Base-by-base conservation (phyloP, 1,139 yeast species). In the Protomyces arabidopsidicola region DNA sequence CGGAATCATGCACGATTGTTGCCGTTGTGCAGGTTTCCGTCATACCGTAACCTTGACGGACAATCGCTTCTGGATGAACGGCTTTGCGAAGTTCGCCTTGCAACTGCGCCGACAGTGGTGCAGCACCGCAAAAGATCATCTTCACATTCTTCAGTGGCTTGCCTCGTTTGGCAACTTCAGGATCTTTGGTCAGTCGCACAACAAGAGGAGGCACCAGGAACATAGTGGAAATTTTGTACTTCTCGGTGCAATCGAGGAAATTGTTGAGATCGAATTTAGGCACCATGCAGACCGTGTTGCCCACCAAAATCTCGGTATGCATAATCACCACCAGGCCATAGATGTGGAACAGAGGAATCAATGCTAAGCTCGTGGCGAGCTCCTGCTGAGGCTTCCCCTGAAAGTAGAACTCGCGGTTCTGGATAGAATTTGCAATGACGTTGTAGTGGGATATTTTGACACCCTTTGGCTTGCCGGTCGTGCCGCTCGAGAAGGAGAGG, bases 11-110 rank as follows among this genome's bases (percentile, higher is more conserved):
- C 71, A 22, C 75, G 68, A 52, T 39, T 14, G 39, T 8, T 3
- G 91, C 82, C 75, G 88, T 90, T 54, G 98, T 98, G 71, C 88
- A 87, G 16, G 98, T 90, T 78, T 93, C 98, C 45, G 98, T 93
- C 71, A 93, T 82, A 67, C 98, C 98, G 75, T 93, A 93, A 67
- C 56, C 65, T 16, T 65, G 64, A 16, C 64, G 39, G 45, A 61
- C 57, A 9, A 60, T 27, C 3, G 42, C 57, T 2, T 54, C 60
- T 2, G 60, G 64, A 4, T 36, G 39, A 24, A 61, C 42, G 20
- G 38, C 50, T 6, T 39, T 38, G 14, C 64, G 24, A 14, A 61
- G 18, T 10, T 39, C 60, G 1, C 53, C 58, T 61, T 66, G 65
- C 5, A 74, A 74, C 2, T 71, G 69, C 1, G 63, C 66, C 10